Conservation (phyloP, 371 early-diverging fungal species). For the Lichtheimia ramosa region DNA sequence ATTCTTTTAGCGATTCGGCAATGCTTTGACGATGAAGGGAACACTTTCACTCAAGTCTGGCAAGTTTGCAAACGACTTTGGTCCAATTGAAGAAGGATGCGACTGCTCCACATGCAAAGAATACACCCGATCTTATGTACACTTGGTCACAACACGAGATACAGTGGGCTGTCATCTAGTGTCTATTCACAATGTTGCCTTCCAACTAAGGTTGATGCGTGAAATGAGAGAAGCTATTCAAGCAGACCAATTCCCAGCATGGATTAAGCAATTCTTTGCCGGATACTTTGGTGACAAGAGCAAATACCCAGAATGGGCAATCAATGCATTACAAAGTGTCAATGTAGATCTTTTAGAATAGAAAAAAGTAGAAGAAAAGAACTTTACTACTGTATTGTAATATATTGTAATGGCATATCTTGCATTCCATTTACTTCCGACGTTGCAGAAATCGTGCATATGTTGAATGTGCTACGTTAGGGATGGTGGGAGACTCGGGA, state of each 20-base stretch:
- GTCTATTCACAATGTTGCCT: conserved; percentile 90
- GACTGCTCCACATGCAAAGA: conserved; percentile 84
- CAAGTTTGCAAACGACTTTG: conserved; percentile 63
- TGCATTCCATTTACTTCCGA: no score
- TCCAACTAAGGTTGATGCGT: conserved; percentile 86
- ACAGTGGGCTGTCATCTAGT: conserved; percentile 92
- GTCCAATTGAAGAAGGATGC: conserved; percentile 85
- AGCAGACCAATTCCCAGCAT: conserved; percentile 78
- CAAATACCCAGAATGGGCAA: conserved; percentile 84
- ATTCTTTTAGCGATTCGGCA: conserved; percentile 79
- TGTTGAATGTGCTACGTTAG: no score
- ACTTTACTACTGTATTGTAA: no score
- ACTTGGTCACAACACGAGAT: conserved; percentile 71
- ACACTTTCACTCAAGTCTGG: conserved; percentile 69
- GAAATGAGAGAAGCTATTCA: conserved; percentile 79
- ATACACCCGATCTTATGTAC: conserved; percentile 81
- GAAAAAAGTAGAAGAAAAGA: background rate
- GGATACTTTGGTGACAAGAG: conserved; percentile 64
- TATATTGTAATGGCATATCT: no score
- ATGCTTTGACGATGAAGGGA: conserved; percentile 83
- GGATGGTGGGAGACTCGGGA: no score
- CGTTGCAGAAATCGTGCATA: no score
- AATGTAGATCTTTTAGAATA: conserved; percentile 59
- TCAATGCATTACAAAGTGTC: conserved; percentile 82
- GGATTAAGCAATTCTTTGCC: conserved; percentile 76